Evolutionary conservation across 371 early-diverging fungal genomes (phyloP), one percentile per base, ranked within the genome.

Genomic region (Sanchytrium tribonematis): DNA sequence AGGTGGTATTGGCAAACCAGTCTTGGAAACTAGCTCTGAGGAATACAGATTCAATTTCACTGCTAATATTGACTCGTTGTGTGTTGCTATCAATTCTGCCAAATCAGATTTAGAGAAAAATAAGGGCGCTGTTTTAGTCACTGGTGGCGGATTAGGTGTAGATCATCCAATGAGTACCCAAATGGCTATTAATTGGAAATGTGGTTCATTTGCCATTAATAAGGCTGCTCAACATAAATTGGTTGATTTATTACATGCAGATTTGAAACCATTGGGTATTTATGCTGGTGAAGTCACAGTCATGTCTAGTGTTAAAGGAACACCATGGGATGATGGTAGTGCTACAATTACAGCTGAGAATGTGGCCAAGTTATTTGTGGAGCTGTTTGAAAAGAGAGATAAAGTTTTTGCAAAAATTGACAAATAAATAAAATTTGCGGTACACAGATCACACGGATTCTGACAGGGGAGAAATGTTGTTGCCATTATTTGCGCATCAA

Each of bases 231-330:
- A 68, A 30, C 29, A 74, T 17, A 74, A 74, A 69, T 29, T 67
- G 0, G 74, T 74, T 66, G 66, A 71, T 29, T 22, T 74, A 28
- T 66, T 73, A 31, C 70, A 74, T 68, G 17, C 28, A 22, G 67
- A 68, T 31, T 31, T 74, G 74, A 74, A 74, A 30, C 17, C 29
- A 30, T 30, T 69, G 27, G 74, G 74, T 1, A 70, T 74, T 5
- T 74, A 31, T 73, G 74, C 65, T 30, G 74, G 74, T 12, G 74
- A 74, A 68, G 71, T 74, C 12, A 74, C 74, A 22, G 74, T 74
- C 31, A 2, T 71, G 22, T 69, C 68, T 17, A 22, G 31, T 1
- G 74, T 74, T 16, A 72, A 74, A 48, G 74, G 74, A 17, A 74
- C 74, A 17, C 27, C 74, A 17, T 74, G 28, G 28, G 72, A 72